phyloP scores from a whole-genome alignment of 768 basidiomycete genomes.

The Suillus decipiens region DNA sequence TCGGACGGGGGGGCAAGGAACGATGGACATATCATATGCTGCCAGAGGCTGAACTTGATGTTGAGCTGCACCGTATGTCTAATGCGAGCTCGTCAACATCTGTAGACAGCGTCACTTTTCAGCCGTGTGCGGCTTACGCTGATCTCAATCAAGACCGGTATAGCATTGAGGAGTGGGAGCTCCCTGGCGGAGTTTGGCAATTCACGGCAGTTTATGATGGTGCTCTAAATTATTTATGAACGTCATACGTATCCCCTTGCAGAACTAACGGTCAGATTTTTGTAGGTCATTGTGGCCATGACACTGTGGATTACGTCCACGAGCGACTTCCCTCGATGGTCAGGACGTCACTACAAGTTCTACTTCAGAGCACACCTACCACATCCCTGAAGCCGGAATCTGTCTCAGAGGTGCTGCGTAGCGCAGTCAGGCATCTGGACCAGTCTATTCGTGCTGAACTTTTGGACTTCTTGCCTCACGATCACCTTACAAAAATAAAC shows the following conservation, averaged over 20 bases:
- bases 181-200: constrained; percentile 43
- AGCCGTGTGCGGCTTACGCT: constrained; percentile 41
- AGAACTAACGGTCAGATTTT: constrained; percentile 16
- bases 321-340: constrained; percentile 43
- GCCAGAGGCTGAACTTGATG: constrained; percentile 39
- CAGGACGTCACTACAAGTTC: constrained; percentile 38
- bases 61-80: constrained; percentile 41
- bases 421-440: constrained; percentile 44
- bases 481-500: constrained; percentile 36
- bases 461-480: constrained; percentile 42
- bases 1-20: constrained; percentile 51
- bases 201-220: constrained; percentile 52
- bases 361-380: constrained; percentile 28
- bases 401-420: constrained; percentile 41
- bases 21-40: constrained; percentile 57
- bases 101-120: constrained; percentile 45
- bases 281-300: constrained; percentile 49
- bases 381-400: constrained; percentile 29
- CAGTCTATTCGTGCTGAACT: constrained; percentile 45
- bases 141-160: constrained; percentile 44
- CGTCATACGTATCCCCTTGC: constrained; percentile 2
- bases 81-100: constrained; percentile 33
- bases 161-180: constrained; percentile 41
- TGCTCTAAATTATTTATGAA: constrained; percentile 17
- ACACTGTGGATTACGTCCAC: constrained; percentile 48